Conservation (phyloP, 2,329 filamentous ascomycete genomes). For the Colletotrichum ledebouriae region DNA sequence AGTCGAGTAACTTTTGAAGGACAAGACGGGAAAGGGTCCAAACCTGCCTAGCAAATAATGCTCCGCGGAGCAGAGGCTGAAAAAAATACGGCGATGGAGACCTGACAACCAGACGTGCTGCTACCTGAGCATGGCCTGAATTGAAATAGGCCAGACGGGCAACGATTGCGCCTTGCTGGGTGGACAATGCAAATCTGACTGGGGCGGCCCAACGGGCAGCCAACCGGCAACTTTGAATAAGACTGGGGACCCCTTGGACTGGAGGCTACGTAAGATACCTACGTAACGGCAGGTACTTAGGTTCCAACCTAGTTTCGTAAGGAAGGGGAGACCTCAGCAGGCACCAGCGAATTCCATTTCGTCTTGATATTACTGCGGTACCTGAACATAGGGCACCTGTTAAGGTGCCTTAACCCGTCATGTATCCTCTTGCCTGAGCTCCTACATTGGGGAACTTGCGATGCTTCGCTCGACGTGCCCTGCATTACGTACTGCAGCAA, state of each 20-base stretch:
- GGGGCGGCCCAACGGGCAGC: constrained; percentile 21
- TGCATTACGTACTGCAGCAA: background rate
- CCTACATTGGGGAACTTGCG: too few relatives aligned
- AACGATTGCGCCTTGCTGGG: constrained; percentile 39
- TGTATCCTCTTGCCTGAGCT: too few relatives aligned
- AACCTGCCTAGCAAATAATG: background rate
- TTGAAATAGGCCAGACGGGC: constrained; percentile 28
- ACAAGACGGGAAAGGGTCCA: constrained; percentile 14
- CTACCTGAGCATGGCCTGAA: constrained; percentile 28
- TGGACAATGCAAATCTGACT: constrained; percentile 25
- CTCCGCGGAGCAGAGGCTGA: background rate
- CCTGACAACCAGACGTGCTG: constrained; percentile 4
- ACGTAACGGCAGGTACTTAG: background rate
- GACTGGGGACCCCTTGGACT: constrained; percentile 13
- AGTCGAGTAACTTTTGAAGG: background rate
- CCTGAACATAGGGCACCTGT: too few relatives aligned
- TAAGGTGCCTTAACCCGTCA: background rate
- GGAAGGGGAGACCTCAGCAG: background rate
- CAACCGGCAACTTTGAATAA: constrained; percentile 32
- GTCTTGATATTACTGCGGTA: too few relatives aligned
- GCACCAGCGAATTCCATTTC: constrained; percentile 17
- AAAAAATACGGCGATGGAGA: background rate
- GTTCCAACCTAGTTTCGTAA: too few relatives aligned
- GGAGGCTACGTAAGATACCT: background rate
- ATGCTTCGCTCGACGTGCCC: background rate